A percentile compares a stretch with the other conserved stretches of the same genome.
Conservation (phyloP, 148 eudicot genomes). For the Amaranthus cruentus region DNA sequence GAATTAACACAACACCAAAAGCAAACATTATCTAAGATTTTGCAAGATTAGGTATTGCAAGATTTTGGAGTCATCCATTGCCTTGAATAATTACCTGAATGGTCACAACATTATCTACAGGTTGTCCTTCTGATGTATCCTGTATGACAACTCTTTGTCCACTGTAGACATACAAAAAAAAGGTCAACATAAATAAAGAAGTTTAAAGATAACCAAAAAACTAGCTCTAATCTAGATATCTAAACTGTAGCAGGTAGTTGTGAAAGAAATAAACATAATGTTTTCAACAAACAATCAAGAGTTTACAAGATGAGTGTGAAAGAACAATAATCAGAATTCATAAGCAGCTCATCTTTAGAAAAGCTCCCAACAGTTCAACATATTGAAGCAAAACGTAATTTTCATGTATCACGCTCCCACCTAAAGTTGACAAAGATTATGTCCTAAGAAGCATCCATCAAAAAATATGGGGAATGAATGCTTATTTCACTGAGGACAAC, state of each 20-base stretch:
- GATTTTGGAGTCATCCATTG: constrained; percentile 1
- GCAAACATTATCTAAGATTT: no score
- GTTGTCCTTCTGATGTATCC: constrained; percentile 48
- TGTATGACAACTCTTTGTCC: constrained; percentile 82
- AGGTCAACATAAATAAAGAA: constrained; percentile 5
- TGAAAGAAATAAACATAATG: background rate
- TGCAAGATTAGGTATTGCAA: background rate
- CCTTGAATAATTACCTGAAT: constrained; percentile 54
- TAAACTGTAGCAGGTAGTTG: background rate
- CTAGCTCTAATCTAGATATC: background rate
- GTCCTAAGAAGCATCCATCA: background rate
- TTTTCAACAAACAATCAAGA: background rate
- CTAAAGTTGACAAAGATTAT: background rate
- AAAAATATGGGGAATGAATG: background rate
- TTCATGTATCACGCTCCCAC: background rate
- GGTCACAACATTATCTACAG: constrained; percentile 62
- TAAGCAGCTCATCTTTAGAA: background rate
- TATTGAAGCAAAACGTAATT: background rate
- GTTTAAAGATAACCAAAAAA: constrained; percentile 1
- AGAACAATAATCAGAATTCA: background rate
- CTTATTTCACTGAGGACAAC: background rate
- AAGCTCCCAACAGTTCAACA: background rate
- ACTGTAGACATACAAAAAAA: constrained; percentile 41
- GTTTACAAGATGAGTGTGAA: background rate
- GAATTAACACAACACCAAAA: no score